phyloP scores from a whole-genome alignment of 257 asterid genomes.

The Przewalskia tangutica region DNA sequence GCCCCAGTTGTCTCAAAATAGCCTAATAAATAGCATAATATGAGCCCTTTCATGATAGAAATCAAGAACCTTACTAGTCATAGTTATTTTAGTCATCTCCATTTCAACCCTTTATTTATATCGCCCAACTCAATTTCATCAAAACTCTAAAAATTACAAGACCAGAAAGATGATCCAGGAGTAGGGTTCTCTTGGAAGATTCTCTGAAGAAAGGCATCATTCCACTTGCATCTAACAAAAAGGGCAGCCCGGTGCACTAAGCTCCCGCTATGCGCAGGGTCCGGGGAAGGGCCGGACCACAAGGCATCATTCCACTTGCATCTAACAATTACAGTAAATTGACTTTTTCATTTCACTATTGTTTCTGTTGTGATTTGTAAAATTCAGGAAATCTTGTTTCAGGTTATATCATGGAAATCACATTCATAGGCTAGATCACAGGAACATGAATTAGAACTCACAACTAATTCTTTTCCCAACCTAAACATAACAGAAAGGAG shows the following conservation, averaged over 20 bases:
- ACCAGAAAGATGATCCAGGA: background rate
- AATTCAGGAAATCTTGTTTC: background rate
- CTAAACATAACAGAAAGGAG: background rate
- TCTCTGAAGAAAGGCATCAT: background rate
- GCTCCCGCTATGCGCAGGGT: no score
- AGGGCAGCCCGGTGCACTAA: no score
- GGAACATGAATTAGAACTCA: background rate
- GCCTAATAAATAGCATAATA: conserved; percentile 34
- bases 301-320: background rate
- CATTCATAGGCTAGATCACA: background rate
- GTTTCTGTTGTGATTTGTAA: background rate
- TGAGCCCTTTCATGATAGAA: background rate
- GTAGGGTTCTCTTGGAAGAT: background rate
- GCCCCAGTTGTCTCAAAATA: conserved; percentile 81
- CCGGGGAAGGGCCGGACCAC: no score
- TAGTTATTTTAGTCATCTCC: background rate
- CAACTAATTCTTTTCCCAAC: background rate
- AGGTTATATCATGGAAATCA: background rate
- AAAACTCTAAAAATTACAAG: background rate
- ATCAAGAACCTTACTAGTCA: background rate
- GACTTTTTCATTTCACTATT: background rate
- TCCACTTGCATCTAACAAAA: background rate
- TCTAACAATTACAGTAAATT: background rate
- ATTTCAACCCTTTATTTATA: background rate
- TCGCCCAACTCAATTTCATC: background rate